phyloP scores from a whole-genome alignment of 2,329 filamentous ascomycete species.

The Laburnicola sp. region DNA sequence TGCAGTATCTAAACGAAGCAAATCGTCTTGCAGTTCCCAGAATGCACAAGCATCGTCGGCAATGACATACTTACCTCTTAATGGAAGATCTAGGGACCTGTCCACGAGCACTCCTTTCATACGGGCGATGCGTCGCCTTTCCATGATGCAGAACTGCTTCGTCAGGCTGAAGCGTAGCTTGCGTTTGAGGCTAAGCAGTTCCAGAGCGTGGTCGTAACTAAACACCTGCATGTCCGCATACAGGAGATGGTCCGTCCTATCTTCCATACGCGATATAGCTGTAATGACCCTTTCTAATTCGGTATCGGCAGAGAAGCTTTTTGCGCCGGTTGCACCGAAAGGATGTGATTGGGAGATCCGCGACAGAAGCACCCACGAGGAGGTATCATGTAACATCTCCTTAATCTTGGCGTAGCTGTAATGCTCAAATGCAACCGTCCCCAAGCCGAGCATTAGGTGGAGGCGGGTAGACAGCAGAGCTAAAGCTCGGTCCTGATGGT shows the following conservation, averaged over 20 bases:
- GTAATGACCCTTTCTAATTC: constrained; percentile 34
- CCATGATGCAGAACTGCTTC: constrained; percentile 37
- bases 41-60: background rate
- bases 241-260: constrained; percentile 29
- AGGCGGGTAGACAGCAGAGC: constrained; percentile 38
- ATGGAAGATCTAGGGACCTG: constrained; percentile 18
- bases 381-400: constrained; percentile 40
- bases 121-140: constrained; percentile 37
- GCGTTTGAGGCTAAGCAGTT: constrained; percentile 27
- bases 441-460: constrained; percentile 37
- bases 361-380: constrained; percentile 35
- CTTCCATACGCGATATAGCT: constrained; percentile 36
- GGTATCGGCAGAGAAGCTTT: constrained; percentile 32
- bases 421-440: constrained; percentile 33
- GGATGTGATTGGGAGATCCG: constrained; percentile 40
- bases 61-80: constrained; percentile 22
- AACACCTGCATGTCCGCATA: constrained; percentile 32
- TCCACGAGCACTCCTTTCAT: constrained; percentile 31
- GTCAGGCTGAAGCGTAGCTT: constrained; percentile 34
- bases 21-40: background rate
- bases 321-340: constrained; percentile 33
- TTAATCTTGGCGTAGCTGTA: constrained; percentile 35
- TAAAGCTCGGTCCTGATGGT: constrained; percentile 32
- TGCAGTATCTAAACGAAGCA: background rate
- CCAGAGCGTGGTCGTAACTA: constrained; percentile 34